Percentiles rank a stretch among this genome's conserved stretches.
Evolutionary conservation across 768 basidiomycete genomes (phyloP).

Genomic region (Hemileccinum impolitum): DNA sequence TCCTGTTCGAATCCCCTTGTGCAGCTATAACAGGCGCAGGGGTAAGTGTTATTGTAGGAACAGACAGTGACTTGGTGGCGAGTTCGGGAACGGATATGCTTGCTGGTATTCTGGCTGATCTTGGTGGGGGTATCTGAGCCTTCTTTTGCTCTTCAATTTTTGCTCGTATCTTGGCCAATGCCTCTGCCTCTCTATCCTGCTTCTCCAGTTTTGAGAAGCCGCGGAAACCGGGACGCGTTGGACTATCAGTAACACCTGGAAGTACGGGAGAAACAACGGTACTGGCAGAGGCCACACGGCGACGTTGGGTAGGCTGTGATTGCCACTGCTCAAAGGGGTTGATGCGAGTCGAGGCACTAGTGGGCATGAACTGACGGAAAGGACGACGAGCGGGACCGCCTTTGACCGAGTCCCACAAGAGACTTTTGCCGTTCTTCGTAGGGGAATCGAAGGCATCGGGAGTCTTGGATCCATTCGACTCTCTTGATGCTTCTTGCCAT

Average conservation of each 20-base stretch:
- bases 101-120: slow-evolving; percentile 30
- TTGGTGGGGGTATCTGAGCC: slow-evolving; percentile 34
- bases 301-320: slow-evolving; percentile 35
- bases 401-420: slow-evolving; percentile 65
- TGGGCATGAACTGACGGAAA: slow-evolving; percentile 47
- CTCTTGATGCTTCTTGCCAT: slow-evolving; percentile 60
- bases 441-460: slow-evolving; percentile 39
- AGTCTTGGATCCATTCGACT: slow-evolving; percentile 41
- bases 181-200: slow-evolving; percentile 77
- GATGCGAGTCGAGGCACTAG: slow-evolving; percentile 41
- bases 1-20: slow-evolving; percentile 6
- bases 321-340: slow-evolving; percentile 47
- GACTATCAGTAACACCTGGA: slow-evolving; percentile 48
- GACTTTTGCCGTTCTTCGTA: slow-evolving; percentile 53
- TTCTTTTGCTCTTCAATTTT: slow-evolving; percentile 46
- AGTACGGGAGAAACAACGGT: slow-evolving; percentile 24
- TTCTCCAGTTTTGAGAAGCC: slow-evolving; percentile 82
- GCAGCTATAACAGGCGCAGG: slow-evolving; percentile 16
- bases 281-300: slow-evolving; percentile 42
- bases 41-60: slow-evolving; percentile 29
- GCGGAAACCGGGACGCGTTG: slow-evolving; percentile 44
- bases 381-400: slow-evolving; percentile 40
- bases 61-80: slow-evolving; percentile 15
- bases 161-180: slow-evolving; percentile 68
- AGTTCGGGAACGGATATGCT: slow-evolving; percentile 24